Base-by-base conservation (phyloP, 805 yeast species). In the Cyberlindnera nakhonratchasimensis region DNA sequence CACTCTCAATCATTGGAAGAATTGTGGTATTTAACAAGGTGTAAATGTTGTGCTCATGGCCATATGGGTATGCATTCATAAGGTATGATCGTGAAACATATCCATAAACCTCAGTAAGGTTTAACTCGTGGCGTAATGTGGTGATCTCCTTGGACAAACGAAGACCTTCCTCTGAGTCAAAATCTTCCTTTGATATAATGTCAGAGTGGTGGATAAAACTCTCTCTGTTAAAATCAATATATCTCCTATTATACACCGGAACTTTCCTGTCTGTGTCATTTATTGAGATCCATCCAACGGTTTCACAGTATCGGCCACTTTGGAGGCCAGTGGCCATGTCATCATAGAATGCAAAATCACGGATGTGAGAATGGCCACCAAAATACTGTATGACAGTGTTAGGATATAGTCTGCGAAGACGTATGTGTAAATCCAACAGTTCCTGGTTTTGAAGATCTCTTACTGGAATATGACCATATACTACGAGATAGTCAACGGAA, bases 281-380 rank as follows among this genome's bases (percentile, higher is more conserved):
- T 18, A 88, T 65, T 20, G 95, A 78, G 11, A 84, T 62, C 74
- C 89, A 91, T 0, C 98, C 98, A n/a, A 86, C 75, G 0, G 98
- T 91, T 59, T 91, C 98, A 57, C 95, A 78, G 59, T 86, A 91
- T 37, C 96, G 70, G 0, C 98, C 98, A 58, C 96, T 86, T 65
- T 91, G 96, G n/a, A 91, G 63, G 0, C 82, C 96, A 0, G 86
- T 79, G 19, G 90, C 74, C 37, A 65, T 66, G 2, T 69, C 64
- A 56, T 91, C 98, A 38, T 80, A 69, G 4, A 77, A 66, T 7
- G 77, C 73, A 61, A 83, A 91, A 62, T 91, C 98, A 47, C 98
- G 70, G 13, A 91, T 79, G 59, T 91, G 98, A 22, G 95, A 80
- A 63, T 91, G 98, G 1, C 97, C 98, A 2, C 97, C 98, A 63